Evolutionary conservation across 1,139 yeast genomes (phyloP), one percentile per base, ranked within the genome.

Genomic region (Pichiaceae sp.): DNA sequence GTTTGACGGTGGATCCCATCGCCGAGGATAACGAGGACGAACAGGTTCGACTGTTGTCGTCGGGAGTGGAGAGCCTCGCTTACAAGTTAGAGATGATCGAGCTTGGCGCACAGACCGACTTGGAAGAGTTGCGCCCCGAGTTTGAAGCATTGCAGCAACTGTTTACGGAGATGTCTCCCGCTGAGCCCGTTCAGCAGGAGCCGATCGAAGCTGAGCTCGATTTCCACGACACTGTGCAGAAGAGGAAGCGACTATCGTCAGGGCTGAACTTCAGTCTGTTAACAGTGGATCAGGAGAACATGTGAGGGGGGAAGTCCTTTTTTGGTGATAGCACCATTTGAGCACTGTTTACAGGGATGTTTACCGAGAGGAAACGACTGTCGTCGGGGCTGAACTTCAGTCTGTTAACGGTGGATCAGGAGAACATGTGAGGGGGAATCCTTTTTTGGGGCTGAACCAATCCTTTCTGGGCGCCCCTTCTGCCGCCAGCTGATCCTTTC

Each of bases 381-480:
- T 50, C 55, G 31, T 50, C 52, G 34, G 57, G 57, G 2, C 35
- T 53, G 16, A 46, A 46, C 24, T 45, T 53, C 34, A 49, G 48
- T 30, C 35, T 53, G 28, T 20, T 26, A 14, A 26, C 19, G 17
- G 31, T 24, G 17, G 4, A 34, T 18, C 7, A 29, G 17, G 23
- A 31, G 12, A 18, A 29, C 20, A n/a, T 21, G 25, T 21, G 25
- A 21, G 25, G 25, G 25, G 25, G 25, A 8, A 21, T 21, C 12
- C 25, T 8, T 21, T 21, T 8, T 21, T 8, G 25, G 25, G 25
- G 25, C n/a, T n/a, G n/a, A n/a, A n/a, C n/a, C n/a, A n/a, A n/a
- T n/a, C n/a, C n/a, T n/a, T n/a, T n/a, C n/a, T n/a, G n/a, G n/a
- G n/a, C n/a, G n/a, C n/a, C n/a, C n/a, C n/a, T n/a, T n/a, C n/a